Percentiles rank a stretch among this genome's conserved stretches.
These are phyloP conservation scores for Aureococcus anophagefferens DNA, from an alignment of 108 stramenopile genomes.

Conservation along the genomic window DNA sequence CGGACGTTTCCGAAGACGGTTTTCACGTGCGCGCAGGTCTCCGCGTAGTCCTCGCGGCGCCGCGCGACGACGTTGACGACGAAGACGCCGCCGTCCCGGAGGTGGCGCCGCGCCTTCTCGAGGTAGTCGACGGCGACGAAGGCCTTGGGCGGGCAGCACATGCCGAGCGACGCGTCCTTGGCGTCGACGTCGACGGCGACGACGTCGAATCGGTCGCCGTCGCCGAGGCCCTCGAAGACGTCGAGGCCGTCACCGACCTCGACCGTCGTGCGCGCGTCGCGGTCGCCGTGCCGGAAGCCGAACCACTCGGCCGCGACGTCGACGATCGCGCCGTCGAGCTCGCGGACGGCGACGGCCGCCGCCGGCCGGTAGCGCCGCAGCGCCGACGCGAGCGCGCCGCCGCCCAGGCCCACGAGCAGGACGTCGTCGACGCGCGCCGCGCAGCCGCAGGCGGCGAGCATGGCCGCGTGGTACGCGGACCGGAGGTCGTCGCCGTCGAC, in stretches of 20 bases:
- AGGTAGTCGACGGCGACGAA: slow-evolving; percentile 22
- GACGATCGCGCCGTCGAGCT: slow-evolving; percentile 24
- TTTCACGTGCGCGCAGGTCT: background rate
- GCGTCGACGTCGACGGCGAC: slow-evolving; percentile 25
- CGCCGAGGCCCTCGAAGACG: background rate
- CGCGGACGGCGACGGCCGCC: slow-evolving; percentile 14
- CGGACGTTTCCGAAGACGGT: slow-evolving; percentile 15
- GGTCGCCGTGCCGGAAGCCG: slow-evolving; percentile 11
- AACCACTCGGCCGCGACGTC: slow-evolving; percentile 14
- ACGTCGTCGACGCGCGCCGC: background rate
- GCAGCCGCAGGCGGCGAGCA: background rate
- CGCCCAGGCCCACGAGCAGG: slow-evolving; percentile 28
- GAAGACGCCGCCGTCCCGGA: slow-evolving; percentile 1
- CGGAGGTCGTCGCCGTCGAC: background rate
- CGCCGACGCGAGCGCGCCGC: slow-evolving; percentile 26
- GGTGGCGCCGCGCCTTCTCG: background rate
- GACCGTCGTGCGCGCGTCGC: background rate
- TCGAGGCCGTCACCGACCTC: background rate
- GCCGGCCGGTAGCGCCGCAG: slow-evolving; percentile 16
- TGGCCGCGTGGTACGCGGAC: background rate
- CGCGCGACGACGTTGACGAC: slow-evolving; percentile 25
- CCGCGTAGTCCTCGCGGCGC: background rate
- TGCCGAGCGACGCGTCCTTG: slow-evolving; percentile 29
- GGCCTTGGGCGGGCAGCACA: slow-evolving; percentile 25
- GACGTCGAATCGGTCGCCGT: background rate